Percentiles rank a stretch among this genome's conserved stretches.
Conservation (phyloP, 352 stramenopile species). For the Phytophthora foliorum region DNA sequence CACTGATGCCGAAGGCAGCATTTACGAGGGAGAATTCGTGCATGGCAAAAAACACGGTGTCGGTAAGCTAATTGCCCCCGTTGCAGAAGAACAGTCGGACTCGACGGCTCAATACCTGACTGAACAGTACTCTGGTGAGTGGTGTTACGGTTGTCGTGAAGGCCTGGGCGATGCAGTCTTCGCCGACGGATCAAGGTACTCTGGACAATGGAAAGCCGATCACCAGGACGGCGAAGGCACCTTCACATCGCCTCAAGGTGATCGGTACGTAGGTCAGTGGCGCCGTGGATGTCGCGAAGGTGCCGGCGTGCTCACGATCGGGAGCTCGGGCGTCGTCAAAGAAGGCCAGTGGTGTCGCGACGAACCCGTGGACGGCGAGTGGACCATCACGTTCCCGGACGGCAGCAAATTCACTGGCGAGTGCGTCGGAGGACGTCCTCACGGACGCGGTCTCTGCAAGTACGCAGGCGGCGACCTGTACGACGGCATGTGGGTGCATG, state of each 20-base stretch:
- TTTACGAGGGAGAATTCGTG: slow-evolving; percentile 88
- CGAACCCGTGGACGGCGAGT: slow-evolving; percentile 72
- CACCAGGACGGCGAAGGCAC: slow-evolving; percentile 72
- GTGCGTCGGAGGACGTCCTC: slow-evolving; percentile 68
- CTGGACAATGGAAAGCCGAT: slow-evolving; percentile 64
- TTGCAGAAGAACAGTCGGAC: slow-evolving; percentile 30
- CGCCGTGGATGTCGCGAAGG: slow-evolving; percentile 60
- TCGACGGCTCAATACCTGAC: slow-evolving; percentile 10
- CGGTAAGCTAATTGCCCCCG: slow-evolving; percentile 44
- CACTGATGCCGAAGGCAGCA: slow-evolving; percentile 80
- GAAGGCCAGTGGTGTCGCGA: slow-evolving; percentile 71
- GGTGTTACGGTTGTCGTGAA: slow-evolving; percentile 59
- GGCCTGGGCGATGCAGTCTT: slow-evolving; percentile 71
- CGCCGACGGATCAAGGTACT: slow-evolving; percentile 65
- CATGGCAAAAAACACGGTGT: slow-evolving; percentile 81
- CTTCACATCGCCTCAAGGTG: slow-evolving; percentile 57
- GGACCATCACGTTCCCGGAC: slow-evolving; percentile 82
- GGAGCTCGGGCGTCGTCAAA: slow-evolving; percentile 65
- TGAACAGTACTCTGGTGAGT: slow-evolving; percentile 76
- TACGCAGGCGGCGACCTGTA: slow-evolving; percentile 89
- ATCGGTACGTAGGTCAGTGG: slow-evolving; percentile 84
- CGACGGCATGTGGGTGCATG: slow-evolving; percentile 83
- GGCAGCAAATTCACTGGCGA: slow-evolving; percentile 79
- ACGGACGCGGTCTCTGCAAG: slow-evolving; percentile 80
- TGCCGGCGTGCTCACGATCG: slow-evolving; percentile 52